Conservation (phyloP, 2,329 filamentous ascomycete genomes). For the Sporothrix pallida region DNA sequence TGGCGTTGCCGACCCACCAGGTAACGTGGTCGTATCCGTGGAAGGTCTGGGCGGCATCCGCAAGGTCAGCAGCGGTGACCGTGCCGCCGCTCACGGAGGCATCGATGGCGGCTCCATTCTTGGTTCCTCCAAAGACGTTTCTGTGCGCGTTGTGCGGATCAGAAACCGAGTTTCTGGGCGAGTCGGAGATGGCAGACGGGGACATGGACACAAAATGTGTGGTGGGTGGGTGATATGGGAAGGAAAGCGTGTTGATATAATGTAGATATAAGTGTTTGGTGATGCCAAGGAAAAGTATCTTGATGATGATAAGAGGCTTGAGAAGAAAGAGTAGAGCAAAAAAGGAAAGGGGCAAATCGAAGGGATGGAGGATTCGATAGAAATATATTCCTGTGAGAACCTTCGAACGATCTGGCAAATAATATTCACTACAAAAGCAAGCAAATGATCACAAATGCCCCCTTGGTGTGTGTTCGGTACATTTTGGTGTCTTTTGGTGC, state of each 20-base stretch:
- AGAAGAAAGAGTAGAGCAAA: background rate
- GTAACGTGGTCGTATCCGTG: conserved; percentile 90
- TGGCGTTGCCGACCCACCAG: conserved; percentile 97
- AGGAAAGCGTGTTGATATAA: background rate
- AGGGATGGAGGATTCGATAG: background rate
- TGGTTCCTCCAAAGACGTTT: conserved; percentile 42
- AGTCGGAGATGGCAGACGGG: conserved; percentile 62
- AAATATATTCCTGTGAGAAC: background rate
- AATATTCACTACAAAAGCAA: background rate
- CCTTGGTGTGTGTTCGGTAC: background rate
- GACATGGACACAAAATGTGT: conserved; percentile 55
- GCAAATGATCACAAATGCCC: conserved; percentile 1
- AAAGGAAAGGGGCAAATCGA: background rate
- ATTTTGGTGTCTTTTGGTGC: background rate
- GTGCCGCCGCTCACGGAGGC: background rate
- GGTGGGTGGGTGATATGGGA: background rate
- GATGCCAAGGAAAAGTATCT: background rate
- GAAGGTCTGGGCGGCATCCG: conserved; percentile 58
- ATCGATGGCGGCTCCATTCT: conserved; percentile 17
- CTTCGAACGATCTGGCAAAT: background rate
- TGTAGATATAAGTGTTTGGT: background rate
- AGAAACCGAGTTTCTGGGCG: conserved; percentile 50
- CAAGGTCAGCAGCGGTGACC: background rate
- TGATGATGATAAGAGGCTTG: background rate
- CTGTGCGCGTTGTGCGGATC: conserved; percentile 59